These are phyloP conservation scores for Penicillium paradoxum DNA, from an alignment of 495 filamentous ascomycete genomes.

Conservation along the genomic window DNA sequence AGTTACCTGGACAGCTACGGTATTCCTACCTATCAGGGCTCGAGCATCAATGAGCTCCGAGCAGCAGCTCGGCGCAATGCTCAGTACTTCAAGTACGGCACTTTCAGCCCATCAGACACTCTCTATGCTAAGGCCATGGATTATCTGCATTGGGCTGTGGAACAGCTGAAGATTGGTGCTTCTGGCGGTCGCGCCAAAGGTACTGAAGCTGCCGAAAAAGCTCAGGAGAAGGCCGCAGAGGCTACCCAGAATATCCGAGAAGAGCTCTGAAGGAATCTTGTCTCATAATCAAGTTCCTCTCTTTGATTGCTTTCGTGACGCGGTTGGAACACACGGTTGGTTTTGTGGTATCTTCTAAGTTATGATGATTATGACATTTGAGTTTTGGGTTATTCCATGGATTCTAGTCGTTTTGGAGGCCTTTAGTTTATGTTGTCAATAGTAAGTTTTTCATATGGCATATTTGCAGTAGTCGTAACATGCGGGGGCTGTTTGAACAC, in stretches of 20 bases:
- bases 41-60: slow-evolving; percentile 57
- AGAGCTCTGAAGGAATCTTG: slow-evolving; percentile 33
- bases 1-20: slow-evolving; percentile 77
- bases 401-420: not conserved
- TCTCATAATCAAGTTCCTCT: not conserved
- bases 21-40: slow-evolving; percentile 66
- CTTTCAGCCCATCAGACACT: slow-evolving; percentile 58
- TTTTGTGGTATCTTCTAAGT: slow-evolving; percentile 1
- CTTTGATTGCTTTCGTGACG: not conserved
- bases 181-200: slow-evolving; percentile 58
- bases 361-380: slow-evolving; percentile 21
- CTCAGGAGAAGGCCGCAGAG: slow-evolving; percentile 31
- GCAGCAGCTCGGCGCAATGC: slow-evolving; percentile 65
- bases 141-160: slow-evolving; percentile 55
- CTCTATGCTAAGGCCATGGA: slow-evolving; percentile 60
- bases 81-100: slow-evolving; percentile 75
- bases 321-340: not conserved
- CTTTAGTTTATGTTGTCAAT: slow-evolving; percentile 3
- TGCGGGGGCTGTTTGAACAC: too few relatives aligned
- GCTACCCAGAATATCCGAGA: slow-evolving; percentile 24
- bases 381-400: not conserved
- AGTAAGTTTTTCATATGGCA: not conserved
- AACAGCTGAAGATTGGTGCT: slow-evolving; percentile 57
- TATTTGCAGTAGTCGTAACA: too few relatives aligned
- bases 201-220: slow-evolving; percentile 47